phyloP scores from a whole-genome alignment of 2,329 filamentous ascomycete genomes.

The Claviceps pusilla region DNA sequence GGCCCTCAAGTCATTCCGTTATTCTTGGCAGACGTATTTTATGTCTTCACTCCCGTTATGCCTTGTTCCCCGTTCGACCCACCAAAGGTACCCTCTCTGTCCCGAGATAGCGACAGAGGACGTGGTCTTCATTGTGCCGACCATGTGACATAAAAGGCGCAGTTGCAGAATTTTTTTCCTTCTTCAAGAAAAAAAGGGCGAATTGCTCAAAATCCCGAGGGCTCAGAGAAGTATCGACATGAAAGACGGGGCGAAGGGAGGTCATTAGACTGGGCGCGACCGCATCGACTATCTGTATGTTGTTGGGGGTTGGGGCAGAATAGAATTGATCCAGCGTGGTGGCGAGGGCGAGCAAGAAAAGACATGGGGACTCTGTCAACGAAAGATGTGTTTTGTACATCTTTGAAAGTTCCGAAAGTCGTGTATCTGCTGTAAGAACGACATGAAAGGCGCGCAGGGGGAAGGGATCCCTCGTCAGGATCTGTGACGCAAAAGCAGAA shows the following conservation, averaged over 20 bases:
- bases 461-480: no score
- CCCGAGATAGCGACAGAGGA: neutral
- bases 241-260: neutral
- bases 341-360: neutral
- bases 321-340: neutral
- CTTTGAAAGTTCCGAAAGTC: neutral
- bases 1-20: neutral
- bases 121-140: conserved; percentile 3
- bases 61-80: neutral
- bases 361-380: neutral
- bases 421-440: neutral
- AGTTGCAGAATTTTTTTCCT: neutral
- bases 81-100: conserved; percentile 5
- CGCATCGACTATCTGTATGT: conserved; percentile 1
- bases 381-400: no score
- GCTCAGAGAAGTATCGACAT: neutral
- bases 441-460: no score
- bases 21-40: neutral
- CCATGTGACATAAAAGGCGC: conserved; percentile 1
- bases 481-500: no score
- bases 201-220: conserved; percentile 1
- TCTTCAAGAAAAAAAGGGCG: no score
- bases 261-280: conserved; percentile 2
- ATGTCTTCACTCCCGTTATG: no score
- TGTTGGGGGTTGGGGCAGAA: neutral